A percentile compares a stretch with the other conserved stretches of the same genome.
Conservation (phyloP, 1,284 basidiomycete species). For the Ceratobasidium sp. region DNA sequence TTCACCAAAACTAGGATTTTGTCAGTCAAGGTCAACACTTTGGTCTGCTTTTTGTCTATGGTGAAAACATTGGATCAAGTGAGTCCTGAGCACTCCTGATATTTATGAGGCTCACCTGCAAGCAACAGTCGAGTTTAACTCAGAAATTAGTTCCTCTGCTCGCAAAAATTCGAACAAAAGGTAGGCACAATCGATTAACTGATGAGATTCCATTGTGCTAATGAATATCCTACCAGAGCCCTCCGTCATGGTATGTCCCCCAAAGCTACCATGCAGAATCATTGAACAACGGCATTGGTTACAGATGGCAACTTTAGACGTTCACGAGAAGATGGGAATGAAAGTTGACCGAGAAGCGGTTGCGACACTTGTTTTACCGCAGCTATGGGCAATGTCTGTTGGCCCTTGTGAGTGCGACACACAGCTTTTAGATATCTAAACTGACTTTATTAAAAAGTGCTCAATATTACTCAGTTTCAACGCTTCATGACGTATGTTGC, state of each 20-base stretch:
- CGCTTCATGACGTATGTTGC: constrained; percentile 82
- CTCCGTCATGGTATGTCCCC: constrained; percentile 76
- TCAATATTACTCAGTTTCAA: constrained; percentile 90
- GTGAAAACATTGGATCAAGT: constrained; percentile 94
- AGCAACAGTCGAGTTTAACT: constrained; percentile 73
- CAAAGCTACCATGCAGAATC: neutral
- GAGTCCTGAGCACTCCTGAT: constrained; percentile 39
- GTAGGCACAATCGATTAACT: constrained; percentile 15
- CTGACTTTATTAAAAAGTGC: constrained; percentile 58
- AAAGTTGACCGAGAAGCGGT: constrained; percentile 96
- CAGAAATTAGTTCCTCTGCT: constrained; percentile 94
- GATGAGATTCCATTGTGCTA: no score
- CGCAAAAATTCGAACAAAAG: constrained; percentile 92
- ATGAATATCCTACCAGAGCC: constrained; percentile 61
- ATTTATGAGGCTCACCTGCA: neutral
- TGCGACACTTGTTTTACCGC: constrained; percentile 90
- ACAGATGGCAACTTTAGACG: constrained; percentile 88
- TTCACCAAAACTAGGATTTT: constrained; percentile 89
- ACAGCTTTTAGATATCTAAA: neutral
- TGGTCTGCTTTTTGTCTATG: constrained; percentile 90
- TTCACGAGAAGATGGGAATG: constrained; percentile 95
- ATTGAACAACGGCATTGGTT: constrained; percentile 22
- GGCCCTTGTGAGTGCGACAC: constrained; percentile 74
- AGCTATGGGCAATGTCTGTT: constrained; percentile 96
- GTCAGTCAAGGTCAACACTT: constrained; percentile 87